phyloP scores from a whole-genome alignment of 225 moss, liverwort and hornwort species.

The Bryoerythrophyllum caledonicum region DNA sequence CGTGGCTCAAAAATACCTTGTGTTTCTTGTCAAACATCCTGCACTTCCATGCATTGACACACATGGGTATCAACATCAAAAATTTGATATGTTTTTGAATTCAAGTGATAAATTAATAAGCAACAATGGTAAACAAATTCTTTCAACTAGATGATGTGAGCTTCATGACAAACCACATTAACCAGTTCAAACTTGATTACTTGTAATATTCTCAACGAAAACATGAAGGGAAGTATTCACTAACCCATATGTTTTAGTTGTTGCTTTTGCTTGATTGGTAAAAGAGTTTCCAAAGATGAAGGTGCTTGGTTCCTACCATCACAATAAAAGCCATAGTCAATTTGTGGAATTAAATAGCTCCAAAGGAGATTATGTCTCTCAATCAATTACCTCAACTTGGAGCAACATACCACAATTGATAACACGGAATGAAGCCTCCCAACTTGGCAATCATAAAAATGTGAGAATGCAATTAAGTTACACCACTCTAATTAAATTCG shows the following conservation, averaged over 20 bases:
- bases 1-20: not conserved
- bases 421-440: not conserved
- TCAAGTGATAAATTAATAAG: no score
- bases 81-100: no score
- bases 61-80: not conserved
- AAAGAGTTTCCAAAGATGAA: rapidly evolving
- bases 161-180: not conserved
- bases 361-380: not conserved
- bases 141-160: no score
- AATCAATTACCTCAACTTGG: not conserved
- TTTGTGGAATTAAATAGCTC: no score
- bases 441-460: not conserved
- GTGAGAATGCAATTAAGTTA: not conserved
- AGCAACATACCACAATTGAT: not conserved
- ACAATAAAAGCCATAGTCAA: not conserved
- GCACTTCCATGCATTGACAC: not conserved
- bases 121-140: no score
- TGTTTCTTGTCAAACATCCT: no score
- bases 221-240: not conserved
- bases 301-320: not conserved
- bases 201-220: rapidly evolving
- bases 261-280: rapidly evolving
- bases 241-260: not conserved
- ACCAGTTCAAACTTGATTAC: no score
- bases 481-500: no score